phyloP scores from a whole-genome alignment of 192 early-diverging fungal genomes.

The Backusella luteola region DNA sequence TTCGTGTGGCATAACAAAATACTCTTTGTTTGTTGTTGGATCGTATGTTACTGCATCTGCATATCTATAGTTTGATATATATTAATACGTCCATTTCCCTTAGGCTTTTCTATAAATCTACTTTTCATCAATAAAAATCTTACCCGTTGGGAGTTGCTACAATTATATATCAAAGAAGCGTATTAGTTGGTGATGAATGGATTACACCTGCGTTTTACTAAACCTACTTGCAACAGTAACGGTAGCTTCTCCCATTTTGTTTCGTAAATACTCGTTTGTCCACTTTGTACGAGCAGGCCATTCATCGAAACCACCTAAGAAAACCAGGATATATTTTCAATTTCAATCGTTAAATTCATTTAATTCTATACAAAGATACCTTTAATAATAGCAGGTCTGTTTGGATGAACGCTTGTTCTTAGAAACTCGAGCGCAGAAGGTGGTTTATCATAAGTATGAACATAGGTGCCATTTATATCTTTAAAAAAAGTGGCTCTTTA shows the following conservation, averaged over 20 bases:
- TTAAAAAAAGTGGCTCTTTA: background rate
- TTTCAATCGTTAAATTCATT: background rate
- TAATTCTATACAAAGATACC: slow-evolving; percentile 8
- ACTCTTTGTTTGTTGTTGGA: slow-evolving; percentile 26
- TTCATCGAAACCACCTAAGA: slow-evolving; percentile 28
- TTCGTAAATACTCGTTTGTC: slow-evolving; percentile 46
- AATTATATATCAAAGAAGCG: background rate
- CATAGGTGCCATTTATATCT: slow-evolving; percentile 33
- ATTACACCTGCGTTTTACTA: background rate
- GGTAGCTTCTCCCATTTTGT: slow-evolving; percentile 26
- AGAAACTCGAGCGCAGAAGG: slow-evolving; percentile 44
- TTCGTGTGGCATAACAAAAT: slow-evolving; percentile 51
- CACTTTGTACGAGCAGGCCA: slow-evolving; percentile 47
- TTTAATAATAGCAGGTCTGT: slow-evolving; percentile 44
- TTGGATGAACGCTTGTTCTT: slow-evolving; percentile 38
- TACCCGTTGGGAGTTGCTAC: slow-evolving; percentile 33
- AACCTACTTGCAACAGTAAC: slow-evolving; percentile 47
- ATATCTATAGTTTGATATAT: slow-evolving; percentile 23
- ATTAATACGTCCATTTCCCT: background rate
- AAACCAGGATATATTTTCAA: background rate
- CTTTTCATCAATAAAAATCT: background rate
- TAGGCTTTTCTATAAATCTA: background rate
- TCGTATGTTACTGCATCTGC: slow-evolving; percentile 48
- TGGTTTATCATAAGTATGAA: slow-evolving; percentile 15
- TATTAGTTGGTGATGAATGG: background rate